These are phyloP conservation scores for Eimeria brunetti DNA, from an alignment of 169 alveolate species.

Conservation along the genomic window DNA sequence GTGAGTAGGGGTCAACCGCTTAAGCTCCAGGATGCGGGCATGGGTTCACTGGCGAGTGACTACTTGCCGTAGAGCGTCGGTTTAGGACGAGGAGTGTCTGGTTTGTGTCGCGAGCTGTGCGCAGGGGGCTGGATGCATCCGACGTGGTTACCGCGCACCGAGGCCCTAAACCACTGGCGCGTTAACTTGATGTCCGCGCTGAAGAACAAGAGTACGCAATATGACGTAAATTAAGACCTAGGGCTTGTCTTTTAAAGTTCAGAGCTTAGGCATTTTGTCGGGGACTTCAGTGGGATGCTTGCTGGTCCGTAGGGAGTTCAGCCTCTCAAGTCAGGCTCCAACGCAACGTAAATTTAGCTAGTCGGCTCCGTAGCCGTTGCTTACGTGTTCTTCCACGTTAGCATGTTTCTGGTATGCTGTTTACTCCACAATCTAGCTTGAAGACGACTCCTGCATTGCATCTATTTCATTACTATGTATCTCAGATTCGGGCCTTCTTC, in stretches of 20 bases:
- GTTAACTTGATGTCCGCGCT: conserved; percentile 59
- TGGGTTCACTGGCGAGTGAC: background rate
- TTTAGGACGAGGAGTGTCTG: background rate
- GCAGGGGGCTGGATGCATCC: conserved; percentile 65
- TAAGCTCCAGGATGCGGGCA: background rate
- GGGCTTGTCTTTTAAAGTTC: background rate
- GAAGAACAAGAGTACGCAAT: conserved; percentile 32
- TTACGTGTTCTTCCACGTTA: background rate
- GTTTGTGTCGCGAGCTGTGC: background rate
- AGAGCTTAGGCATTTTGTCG: background rate
- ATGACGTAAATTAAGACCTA: background rate
- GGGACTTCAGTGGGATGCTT: background rate
- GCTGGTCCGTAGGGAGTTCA: background rate
- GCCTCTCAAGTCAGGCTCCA: background rate
- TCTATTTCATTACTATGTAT: background rate
- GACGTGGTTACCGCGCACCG: conserved; percentile 73
- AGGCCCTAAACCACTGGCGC: conserved; percentile 77
- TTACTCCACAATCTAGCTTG: background rate
- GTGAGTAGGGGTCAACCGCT: background rate
- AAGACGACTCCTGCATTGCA: background rate
- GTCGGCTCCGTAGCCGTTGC: background rate
- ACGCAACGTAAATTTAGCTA: background rate
- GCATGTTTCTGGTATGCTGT: background rate
- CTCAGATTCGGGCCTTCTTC: conserved; percentile 28
- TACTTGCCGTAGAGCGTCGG: too few species aligned